Base-by-base conservation (phyloP, 2,329 filamentous ascomycete genomes). In the Metarhizium album region DNA sequence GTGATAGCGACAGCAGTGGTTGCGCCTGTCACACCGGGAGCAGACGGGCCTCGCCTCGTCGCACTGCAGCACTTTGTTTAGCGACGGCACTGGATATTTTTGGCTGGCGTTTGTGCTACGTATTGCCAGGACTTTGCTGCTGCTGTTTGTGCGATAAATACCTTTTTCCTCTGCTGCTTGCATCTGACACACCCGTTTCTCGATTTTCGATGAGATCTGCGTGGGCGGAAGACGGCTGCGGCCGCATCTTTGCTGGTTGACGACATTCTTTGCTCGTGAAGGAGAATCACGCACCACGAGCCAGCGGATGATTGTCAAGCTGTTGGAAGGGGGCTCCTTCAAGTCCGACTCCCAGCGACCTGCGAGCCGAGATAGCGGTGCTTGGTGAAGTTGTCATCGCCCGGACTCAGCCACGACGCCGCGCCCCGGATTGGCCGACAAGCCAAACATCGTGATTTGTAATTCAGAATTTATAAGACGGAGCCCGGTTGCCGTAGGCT, bases 151-250 rank as follows among this genome's bases (percentile, higher is more conserved):
- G 4, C 33, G 29, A 6, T 27, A n/a, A 24, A 13, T 59, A 65
- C 64, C 64, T 67, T 68, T 37, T 66, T 67, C 45, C 65, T 56
- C 45, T 61, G 63, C 38, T 62, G 58, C 48, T 67, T 67, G 51
- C 65, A 67, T 55, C 60, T 58, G 3, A 59, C 51, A 43, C 65
- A 68, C 20, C 66, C 66, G 49, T 61, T 59, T 22, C 64, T 55
- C 2, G 65, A 68, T 54, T 68, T 68, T 45, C 53, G 57, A 52
- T 68, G 66, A 1, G 42, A 37, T n/a, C 49, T 31, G 9, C 49
- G 42, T 13, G 42, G 31, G 18, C 50, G 54, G 42, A 49, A 59
- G 2, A 40, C n/a, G n/a, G n/a, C 46, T 8, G 33, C 14, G 4
- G 27, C 11, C 16, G 29, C 16, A 11, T 33, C 20, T 18, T 33